These are phyloP conservation scores for Acmispon strigosus DNA, from an alignment of 306 rosid species.

Conservation along the genomic window DNA sequence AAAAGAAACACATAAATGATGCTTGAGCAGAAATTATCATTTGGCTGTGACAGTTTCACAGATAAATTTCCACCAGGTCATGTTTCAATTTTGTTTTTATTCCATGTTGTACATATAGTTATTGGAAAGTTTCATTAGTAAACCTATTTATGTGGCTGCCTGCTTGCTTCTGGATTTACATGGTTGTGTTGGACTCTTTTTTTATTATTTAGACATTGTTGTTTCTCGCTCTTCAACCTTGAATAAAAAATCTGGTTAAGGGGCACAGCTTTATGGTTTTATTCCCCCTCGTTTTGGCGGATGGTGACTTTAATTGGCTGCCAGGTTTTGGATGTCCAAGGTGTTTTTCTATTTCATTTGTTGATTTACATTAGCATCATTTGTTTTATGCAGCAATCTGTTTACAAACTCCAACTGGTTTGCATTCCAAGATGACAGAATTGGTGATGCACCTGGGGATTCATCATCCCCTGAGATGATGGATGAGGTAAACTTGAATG, in stretches of 20 bases:
- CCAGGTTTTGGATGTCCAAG: background rate
- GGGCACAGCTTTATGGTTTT: background rate
- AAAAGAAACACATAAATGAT: background rate
- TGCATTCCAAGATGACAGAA: slow-evolving; percentile 88
- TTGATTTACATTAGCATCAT: background rate
- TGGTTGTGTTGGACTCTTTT: background rate
- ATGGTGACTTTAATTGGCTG: background rate
- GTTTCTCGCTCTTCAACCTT: background rate
- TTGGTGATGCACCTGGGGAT: slow-evolving; percentile 46
- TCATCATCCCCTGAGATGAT: slow-evolving; percentile 66
- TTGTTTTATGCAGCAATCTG: slow-evolving; percentile 61
- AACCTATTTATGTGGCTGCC: background rate
- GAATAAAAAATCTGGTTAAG: background rate
- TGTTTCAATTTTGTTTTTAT: background rate
- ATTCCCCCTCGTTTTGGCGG: background rate
- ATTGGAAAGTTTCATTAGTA: background rate
- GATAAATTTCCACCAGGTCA: background rate
- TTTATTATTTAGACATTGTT: no score
- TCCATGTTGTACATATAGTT: background rate
- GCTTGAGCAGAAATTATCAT: background rate
- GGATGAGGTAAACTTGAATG: slow-evolving; percentile 74
- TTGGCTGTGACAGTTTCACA: background rate
- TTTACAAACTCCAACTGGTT: slow-evolving; percentile 98
- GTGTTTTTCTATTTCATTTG: slow-evolving; percentile 5
- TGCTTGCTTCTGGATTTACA: background rate